Conservation (phyloP, 768 basidiomycete species). For the Phanerochaete sordida region DNA sequence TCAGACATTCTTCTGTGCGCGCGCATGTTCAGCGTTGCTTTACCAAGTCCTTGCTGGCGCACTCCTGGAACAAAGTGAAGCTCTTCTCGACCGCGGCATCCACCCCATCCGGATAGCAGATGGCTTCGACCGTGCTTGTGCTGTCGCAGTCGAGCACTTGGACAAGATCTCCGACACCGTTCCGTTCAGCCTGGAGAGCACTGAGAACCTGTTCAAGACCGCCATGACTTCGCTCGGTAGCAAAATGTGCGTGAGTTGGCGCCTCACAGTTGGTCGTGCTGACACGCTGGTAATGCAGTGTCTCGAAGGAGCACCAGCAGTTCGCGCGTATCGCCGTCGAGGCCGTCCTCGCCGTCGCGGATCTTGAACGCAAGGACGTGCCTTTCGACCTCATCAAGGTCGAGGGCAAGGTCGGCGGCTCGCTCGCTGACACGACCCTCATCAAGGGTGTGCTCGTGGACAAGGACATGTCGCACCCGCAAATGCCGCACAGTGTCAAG, state of each 20-base stretch:
- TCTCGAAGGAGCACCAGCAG: conserved; percentile 92
- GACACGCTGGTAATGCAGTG: conserved; percentile 44
- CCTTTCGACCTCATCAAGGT: conserved; percentile 99
- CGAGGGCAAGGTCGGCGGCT: conserved; percentile 97
- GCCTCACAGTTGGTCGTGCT: too few relatives aligned
- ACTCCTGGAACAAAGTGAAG: conserved; percentile 89
- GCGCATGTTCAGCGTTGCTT: background rate
- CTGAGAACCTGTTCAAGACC: conserved; percentile 86
- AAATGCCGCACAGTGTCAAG: conserved; percentile 87
- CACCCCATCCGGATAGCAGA: conserved; percentile 99
- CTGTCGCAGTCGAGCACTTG: conserved; percentile 85
- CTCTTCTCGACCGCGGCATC: conserved; percentile 97
- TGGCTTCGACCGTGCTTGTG: conserved; percentile 94
- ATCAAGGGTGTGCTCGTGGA: conserved; percentile 98
- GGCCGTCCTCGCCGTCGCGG: conserved; percentile 92
- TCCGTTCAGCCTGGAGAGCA: conserved; percentile 78
- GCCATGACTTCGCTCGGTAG: conserved; percentile 96
- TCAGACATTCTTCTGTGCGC: too few relatives aligned
- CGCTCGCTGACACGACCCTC: conserved; percentile 89
- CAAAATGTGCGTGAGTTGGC: conserved; percentile 76
- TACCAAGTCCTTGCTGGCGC: conserved; percentile 91
- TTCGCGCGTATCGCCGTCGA: conserved; percentile 99
- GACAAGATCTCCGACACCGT: conserved; percentile 90
- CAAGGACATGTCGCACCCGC: conserved; percentile 99
- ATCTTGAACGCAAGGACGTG: conserved; percentile 91